Conservation (phyloP, 1,139 yeast genomes). For the Wickerhamiella infanticola region DNA sequence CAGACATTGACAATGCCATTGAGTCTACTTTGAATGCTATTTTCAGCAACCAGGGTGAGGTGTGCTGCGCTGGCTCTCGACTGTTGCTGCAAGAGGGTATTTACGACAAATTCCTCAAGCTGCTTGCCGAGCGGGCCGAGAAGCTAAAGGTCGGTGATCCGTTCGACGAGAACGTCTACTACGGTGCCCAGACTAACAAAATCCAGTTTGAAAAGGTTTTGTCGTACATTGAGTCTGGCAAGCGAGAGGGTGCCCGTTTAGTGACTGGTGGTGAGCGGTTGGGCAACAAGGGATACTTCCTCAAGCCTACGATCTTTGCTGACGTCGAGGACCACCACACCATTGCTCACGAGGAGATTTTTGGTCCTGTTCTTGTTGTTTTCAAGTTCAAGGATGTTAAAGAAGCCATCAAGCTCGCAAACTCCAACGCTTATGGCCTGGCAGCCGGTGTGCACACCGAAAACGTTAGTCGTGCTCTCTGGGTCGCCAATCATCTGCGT, state of each 20-base stretch:
- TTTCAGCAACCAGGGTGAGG: constrained; percentile 69
- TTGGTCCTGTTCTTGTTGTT: constrained; percentile 72
- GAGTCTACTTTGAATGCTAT: constrained; percentile 39
- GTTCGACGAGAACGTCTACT: constrained; percentile 52
- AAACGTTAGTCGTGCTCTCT: constrained; percentile 41
- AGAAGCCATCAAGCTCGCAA: constrained; percentile 55
- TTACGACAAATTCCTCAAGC: constrained; percentile 45
- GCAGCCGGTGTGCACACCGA: constrained; percentile 77
- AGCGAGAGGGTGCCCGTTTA: constrained; percentile 58
- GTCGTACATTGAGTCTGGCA: constrained; percentile 56
- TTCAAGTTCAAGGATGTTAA: constrained; percentile 58
- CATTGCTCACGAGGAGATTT: constrained; percentile 70
- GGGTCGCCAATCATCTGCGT: constrained; percentile 48
- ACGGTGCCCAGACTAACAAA: constrained; percentile 77
- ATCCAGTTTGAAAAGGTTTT: constrained; percentile 62
- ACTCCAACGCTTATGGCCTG: constrained; percentile 62
- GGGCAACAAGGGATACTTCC: constrained; percentile 50
- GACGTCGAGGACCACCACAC: constrained; percentile 51
- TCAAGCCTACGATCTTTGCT: constrained; percentile 66
- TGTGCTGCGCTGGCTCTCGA: constrained; percentile 74
- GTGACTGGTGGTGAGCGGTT: constrained; percentile 65
- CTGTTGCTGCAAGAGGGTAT: constrained; percentile 56
- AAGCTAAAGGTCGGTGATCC: constrained; percentile 48
- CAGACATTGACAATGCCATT: constrained; percentile 42
- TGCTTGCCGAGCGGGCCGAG: constrained; percentile 37